Conservation (phyloP, 2,329 filamentous ascomycete genomes). For the Pyrenophora seminiperda region DNA sequence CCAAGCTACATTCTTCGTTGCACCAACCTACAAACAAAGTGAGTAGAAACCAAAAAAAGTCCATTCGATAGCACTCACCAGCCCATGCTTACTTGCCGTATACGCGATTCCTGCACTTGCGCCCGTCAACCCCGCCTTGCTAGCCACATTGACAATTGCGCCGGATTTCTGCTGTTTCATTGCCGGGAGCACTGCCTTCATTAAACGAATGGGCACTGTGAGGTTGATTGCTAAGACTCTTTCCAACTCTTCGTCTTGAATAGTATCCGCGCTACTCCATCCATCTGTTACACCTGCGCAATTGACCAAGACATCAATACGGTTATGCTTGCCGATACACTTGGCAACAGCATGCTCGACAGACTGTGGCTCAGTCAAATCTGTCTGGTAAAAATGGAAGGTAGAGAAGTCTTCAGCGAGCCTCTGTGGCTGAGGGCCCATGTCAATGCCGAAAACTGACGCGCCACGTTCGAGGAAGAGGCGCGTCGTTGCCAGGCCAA, state of each 20-base stretch:
- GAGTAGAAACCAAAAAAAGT: neutral
- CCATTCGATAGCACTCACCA: constrained; percentile 36
- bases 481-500: constrained; percentile 35
- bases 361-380: constrained; percentile 27
- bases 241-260: constrained; percentile 50
- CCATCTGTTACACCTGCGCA: constrained; percentile 54
- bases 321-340: constrained; percentile 29
- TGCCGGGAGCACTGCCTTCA: constrained; percentile 51
- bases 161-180: constrained; percentile 50
- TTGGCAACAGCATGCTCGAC: constrained; percentile 30
- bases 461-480: constrained; percentile 33
- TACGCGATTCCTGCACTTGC: constrained; percentile 53
- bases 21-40: constrained; percentile 43
- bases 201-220: constrained; percentile 53
- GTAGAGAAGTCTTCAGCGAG: constrained; percentile 20
- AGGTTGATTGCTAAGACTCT: constrained; percentile 51
- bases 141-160: constrained; percentile 50
- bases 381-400: constrained; percentile 34
- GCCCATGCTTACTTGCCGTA: constrained; percentile 53
- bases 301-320: constrained; percentile 53
- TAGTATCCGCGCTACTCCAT: constrained; percentile 48
- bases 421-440: constrained; percentile 25
- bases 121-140: constrained; percentile 42
- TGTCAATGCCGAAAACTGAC: constrained; percentile 38
- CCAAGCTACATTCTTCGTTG: constrained; percentile 57